These are phyloP conservation scores for Phytophthora meadii DNA, from an alignment of 352 stramenopile genomes.

Conservation along the genomic window DNA sequence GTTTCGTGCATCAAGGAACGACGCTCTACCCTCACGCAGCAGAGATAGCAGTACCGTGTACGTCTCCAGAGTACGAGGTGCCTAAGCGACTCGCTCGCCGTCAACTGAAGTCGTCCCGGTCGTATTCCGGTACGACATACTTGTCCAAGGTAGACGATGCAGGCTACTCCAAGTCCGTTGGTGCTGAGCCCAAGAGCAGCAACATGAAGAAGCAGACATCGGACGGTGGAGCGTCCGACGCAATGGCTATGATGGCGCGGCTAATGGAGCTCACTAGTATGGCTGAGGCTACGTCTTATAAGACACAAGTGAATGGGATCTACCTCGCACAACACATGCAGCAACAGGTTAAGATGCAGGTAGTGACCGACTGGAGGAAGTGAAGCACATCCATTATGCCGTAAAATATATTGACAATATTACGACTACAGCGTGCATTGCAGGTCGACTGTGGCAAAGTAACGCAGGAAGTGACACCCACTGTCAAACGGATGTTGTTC, in stretches of 20 bases:
- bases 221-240: conserved; percentile 10
- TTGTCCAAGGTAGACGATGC: conserved; percentile 5
- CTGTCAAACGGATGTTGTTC: conserved; percentile 17
- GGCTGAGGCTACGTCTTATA: conserved; percentile 40
- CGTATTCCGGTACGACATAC: conserved; percentile 20
- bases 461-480: background rate
- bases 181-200: conserved; percentile 5
- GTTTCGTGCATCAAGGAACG: conserved; percentile 23
- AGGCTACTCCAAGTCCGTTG: conserved; percentile 24
- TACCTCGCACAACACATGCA: conserved; percentile 41
- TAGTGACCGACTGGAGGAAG: conserved; percentile 17
- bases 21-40: conserved; percentile 10
- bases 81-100: conserved; percentile 12
- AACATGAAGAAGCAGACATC: conserved; percentile 22
- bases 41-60: conserved; percentile 18
- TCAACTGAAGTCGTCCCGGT: conserved; percentile 12
- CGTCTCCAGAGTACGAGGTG: conserved; percentile 31
- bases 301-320: conserved; percentile 37
- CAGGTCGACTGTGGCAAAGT: conserved; percentile 8
- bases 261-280: conserved; percentile 36
- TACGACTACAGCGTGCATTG: background rate
- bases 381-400: conserved; percentile 17
- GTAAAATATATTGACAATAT: conserved; percentile 17
- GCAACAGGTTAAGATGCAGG: conserved; percentile 29
- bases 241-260: conserved; percentile 23